Conservation (phyloP, 768 basidiomycete species). For the Boletus subcaerulescens region DNA sequence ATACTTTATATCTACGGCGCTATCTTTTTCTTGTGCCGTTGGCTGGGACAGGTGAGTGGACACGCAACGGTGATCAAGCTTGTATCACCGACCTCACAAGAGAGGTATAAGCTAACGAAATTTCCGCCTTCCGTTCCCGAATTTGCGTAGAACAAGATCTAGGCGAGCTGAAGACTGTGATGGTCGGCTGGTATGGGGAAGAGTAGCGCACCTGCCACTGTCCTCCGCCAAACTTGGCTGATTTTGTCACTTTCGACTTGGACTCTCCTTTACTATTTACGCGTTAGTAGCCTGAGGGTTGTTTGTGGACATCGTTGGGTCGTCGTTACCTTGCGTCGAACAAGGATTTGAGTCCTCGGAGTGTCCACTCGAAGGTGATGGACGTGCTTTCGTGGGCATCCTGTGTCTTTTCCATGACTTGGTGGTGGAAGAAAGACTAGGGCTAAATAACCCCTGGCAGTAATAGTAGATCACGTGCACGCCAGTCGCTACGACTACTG, state of each 20-base stretch:
- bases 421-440: no score
- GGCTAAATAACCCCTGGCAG: neutral
- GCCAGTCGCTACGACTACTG: conserved; percentile 2
- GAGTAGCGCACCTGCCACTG: conserved; percentile 57
- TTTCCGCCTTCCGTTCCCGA: conserved; percentile 61
- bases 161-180: neutral
- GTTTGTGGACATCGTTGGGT: neutral
- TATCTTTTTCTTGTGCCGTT: conserved; percentile 71
- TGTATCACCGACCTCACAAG: conserved; percentile 64
- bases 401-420: conserved; percentile 28
- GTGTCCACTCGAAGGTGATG: conserved; percentile 74
- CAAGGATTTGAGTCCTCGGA: conserved; percentile 63
- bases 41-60: conserved; percentile 46
- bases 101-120: conserved; percentile 74
- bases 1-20: conserved; percentile 58
- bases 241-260: conserved; percentile 78
- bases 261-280: conserved; percentile 58
- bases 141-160: conserved; percentile 85
- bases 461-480: neutral
- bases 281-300: neutral
- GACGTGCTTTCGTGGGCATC: conserved; percentile 53
- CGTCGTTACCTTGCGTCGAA: conserved; percentile 62
- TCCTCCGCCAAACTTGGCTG: conserved; percentile 71
- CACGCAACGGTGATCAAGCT: neutral
- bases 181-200: neutral